Evolutionary conservation across 1,139 yeast species (phyloP).

Genomic region (Lodderomyces jiufengensis): DNA sequence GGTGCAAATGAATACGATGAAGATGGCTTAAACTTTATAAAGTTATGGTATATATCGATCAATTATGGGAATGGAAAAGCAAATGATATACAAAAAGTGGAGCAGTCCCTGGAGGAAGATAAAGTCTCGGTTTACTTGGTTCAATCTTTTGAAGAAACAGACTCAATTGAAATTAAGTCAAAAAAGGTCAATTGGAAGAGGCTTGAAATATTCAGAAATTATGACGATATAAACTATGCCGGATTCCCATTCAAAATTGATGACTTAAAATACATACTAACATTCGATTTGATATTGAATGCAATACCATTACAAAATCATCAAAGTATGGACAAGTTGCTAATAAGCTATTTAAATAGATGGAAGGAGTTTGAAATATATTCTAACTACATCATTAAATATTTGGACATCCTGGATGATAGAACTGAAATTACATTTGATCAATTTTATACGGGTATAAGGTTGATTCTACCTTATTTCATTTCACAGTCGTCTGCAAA

Average conservation of each 20-base stretch:
- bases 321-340: conserved; percentile 17
- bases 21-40: conserved; percentile 21
- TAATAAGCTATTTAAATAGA: conserved; percentile 15
- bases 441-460: conserved; percentile 32
- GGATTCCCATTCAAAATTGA: too few relatives aligned
- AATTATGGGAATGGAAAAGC: background rate
- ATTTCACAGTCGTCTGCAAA: too few relatives aligned
- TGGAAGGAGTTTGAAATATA: conserved; percentile 35
- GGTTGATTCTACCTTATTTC: conserved; percentile 12
- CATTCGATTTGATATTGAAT: conserved; percentile 1
- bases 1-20: conserved; percentile 4
- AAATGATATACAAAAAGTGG: conserved; percentile 1
- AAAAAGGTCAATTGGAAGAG: conserved; percentile 24
- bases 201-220: conserved; percentile 16
- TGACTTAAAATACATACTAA: too few relatives aligned
- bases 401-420: conserved; percentile 32
- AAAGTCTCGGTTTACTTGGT: conserved; percentile 7
- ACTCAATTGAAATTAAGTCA: conserved; percentile 14
- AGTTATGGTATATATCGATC: conserved; percentile 26
- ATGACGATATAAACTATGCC: conserved; percentile 21
- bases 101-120: conserved; percentile 1
- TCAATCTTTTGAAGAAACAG: conserved; percentile 12
- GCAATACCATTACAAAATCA: conserved; percentile 25
- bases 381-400: conserved; percentile 38
- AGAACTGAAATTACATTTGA: conserved; percentile 28